phyloP scores from a whole-genome alignment of 2,329 filamentous ascomycete species.

The Fusarium redolens region DNA sequence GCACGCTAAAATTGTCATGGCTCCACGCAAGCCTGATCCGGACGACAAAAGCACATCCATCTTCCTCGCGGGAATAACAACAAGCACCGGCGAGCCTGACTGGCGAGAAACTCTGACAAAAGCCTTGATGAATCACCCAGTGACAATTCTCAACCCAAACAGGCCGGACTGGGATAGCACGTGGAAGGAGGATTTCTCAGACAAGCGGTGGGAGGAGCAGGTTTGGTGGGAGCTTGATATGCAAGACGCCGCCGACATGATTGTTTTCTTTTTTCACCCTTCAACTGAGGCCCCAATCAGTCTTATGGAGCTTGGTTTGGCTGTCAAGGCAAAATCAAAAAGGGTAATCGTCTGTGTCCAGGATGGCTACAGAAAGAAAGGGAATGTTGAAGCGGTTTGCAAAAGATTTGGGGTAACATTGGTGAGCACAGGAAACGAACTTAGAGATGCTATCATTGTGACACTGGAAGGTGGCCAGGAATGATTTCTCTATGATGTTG shows the following conservation, averaged over 20 bases:
- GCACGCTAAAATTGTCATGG: slow-evolving; percentile 4
- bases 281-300: slow-evolving; percentile 66
- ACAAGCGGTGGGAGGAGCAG: slow-evolving; percentile 62
- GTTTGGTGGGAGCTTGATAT: slow-evolving; percentile 71
- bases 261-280: slow-evolving; percentile 68
- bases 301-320: slow-evolving; percentile 70
- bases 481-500: neutral
- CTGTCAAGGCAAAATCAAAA: slow-evolving; percentile 54
- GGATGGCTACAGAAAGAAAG: slow-evolving; percentile 65
- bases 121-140: slow-evolving; percentile 55
- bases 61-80: slow-evolving; percentile 71
- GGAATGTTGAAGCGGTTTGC: slow-evolving; percentile 70
- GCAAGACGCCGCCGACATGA: slow-evolving; percentile 63
- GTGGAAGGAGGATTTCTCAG: slow-evolving; percentile 62
- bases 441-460: slow-evolving; percentile 52
- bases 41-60: slow-evolving; percentile 47
- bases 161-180: slow-evolving; percentile 66
- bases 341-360: slow-evolving; percentile 66
- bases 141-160: slow-evolving; percentile 69
- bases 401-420: slow-evolving; percentile 58
- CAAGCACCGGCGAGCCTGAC: slow-evolving; percentile 52
- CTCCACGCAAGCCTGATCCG: neutral
- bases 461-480: neutral
- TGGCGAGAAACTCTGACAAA: slow-evolving; percentile 63
- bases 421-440: slow-evolving; percentile 54